Evolutionary conservation across 1,284 basidiomycete species (phyloP).

Genomic region (Exobasidium cylindrosporum): DNA sequence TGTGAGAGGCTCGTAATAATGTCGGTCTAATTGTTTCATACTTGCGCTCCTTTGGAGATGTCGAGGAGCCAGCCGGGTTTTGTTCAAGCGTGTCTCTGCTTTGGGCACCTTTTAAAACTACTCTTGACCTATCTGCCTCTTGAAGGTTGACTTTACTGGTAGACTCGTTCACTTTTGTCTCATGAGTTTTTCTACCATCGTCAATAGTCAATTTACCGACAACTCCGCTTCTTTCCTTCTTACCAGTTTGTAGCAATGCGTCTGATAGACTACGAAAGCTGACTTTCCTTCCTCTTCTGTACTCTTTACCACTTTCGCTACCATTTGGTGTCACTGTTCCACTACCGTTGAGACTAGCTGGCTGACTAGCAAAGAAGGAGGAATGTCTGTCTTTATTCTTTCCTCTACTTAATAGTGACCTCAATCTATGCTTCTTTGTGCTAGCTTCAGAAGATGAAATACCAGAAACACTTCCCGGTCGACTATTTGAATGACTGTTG

Average conservation of each 20-base stretch:
- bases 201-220: not conserved
- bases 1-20: conserved; percentile 8
- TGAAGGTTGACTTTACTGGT: too few relatives aligned
- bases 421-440: not conserved
- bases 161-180: not conserved
- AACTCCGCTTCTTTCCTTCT: too few relatives aligned
- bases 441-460: too few relatives aligned
- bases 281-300: not conserved
- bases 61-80: not conserved
- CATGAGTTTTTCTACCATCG: not conserved
- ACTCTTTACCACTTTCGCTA: not conserved
- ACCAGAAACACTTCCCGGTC: not conserved
- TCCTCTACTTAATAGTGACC: not conserved
- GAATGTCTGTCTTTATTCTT: not conserved
- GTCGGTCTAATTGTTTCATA: not conserved
- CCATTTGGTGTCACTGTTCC: not conserved
- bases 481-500: not conserved
- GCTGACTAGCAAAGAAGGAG: not conserved
- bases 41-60: not conserved
- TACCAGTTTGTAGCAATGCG: not conserved
- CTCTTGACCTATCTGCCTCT: not conserved
- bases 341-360: not conserved
- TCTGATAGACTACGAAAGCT: conserved; percentile 9
- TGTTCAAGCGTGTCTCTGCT: not conserved
- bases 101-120: not conserved